Base-by-base conservation (phyloP, 257 asterid genomes). In the Eucommia ulmoides region DNA sequence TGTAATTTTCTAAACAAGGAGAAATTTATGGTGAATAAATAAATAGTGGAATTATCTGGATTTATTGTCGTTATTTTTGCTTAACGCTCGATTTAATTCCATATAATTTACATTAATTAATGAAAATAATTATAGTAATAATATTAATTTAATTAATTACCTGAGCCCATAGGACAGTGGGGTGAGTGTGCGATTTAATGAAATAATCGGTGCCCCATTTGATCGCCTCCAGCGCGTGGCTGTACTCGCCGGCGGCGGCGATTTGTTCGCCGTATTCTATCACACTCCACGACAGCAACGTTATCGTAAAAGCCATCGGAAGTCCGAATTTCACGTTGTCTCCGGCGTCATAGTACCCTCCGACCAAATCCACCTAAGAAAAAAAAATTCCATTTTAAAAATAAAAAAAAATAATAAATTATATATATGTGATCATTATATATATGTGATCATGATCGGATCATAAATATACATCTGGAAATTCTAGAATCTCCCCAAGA, bases 201-300 rank as follows among this genome's bases (percentile, higher is more conserved):
- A 88, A 84, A 49, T 81, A 88, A 68, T 88, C 92, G n/a, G 94
- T 79, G 0, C 92, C 95, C 95, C 97, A 88, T 56, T 88, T 88
- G 56, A 88, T 79, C 0, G 95, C 95, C 47, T 81, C 84, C 24
- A 84, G 73, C 18, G 97, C 88, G 48, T 84, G 93, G 1, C 52
- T 41, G 29, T 75, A 74, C 56, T 81, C 92, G 11, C 73, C 92
- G 35, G 81, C 88, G 25, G 56, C 73, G 24, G 63, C 74, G 8
- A 84, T 75, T 12, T 79, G 66, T 2, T 75, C 59, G 35, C 76
- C 72, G 56, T 70, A 84, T 46, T 76, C 58, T 8, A 79, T 51
- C 12, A 84, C 85, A 1, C 92, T 56, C 95, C 97, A 88, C 4
- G 93, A 83, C 24, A 88, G 78, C 81, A 79, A 58, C 21, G 97